Percentiles rank a stretch among this genome's conserved stretches.
Conservation (phyloP, 768 basidiomycete species). For the Amylocystis lapponica region DNA sequence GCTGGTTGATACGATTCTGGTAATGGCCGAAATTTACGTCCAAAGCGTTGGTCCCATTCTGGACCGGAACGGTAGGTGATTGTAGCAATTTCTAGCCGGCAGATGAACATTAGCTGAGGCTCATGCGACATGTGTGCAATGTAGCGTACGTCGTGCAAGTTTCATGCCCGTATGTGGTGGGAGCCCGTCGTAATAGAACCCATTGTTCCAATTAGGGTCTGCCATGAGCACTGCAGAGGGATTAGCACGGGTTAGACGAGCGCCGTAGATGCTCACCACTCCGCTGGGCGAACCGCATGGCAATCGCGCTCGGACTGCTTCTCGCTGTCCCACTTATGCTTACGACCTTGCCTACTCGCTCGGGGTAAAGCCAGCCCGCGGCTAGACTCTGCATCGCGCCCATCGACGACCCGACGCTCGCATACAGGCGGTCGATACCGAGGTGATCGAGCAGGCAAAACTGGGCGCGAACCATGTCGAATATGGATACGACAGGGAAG, state of each 20-base stretch:
- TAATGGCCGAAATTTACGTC: conserved; percentile 56
- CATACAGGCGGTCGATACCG: conserved; percentile 80
- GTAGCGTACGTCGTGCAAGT: conserved; percentile 79
- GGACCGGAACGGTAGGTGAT: conserved; percentile 99
- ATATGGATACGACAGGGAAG: conserved; percentile 89
- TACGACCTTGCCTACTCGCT: conserved; percentile 83
- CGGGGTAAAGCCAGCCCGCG: conserved; percentile 87
- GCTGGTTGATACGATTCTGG: conserved; percentile 25
- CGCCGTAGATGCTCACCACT: conserved; percentile 58
- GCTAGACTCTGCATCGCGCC: conserved; percentile 98
- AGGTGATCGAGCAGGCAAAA: conserved; percentile 81
- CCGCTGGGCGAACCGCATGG: conserved; percentile 93
- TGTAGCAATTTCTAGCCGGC: conserved; percentile 83
- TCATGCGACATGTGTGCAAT: conserved; percentile 6
- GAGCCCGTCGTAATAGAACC: conserved; percentile 93
- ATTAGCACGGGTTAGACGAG: background rate
- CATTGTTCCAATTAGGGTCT: conserved; percentile 98
- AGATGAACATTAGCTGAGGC: background rate
- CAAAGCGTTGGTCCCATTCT: conserved; percentile 99
- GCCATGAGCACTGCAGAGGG: conserved; percentile 86
- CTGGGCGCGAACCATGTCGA: conserved; percentile 97
- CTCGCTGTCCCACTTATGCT: conserved; percentile 94
- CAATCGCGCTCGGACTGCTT: conserved; percentile 87
- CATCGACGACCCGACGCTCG: conserved; percentile 94
- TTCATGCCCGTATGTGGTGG: conserved; percentile 99